Percentiles rank a stretch among this genome's conserved stretches.
These are phyloP conservation scores for Tolypocladium capitatum DNA, from an alignment of 2,329 filamentous ascomycete genomes.

Conservation along the genomic window DNA sequence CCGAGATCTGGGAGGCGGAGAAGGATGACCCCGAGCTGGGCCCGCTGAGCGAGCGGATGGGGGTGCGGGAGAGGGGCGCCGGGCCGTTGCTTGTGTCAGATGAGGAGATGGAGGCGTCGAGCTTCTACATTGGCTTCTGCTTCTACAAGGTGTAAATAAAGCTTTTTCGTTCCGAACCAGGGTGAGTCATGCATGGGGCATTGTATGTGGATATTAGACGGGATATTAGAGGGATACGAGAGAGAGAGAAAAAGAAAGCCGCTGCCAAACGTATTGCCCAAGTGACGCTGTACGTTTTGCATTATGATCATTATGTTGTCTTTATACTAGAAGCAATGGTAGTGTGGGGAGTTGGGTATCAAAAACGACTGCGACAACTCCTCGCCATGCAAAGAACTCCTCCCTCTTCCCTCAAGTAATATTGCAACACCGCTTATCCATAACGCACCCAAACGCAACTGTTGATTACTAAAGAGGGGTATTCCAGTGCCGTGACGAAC, in stretches of 20 bases:
- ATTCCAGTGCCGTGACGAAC: not conserved
- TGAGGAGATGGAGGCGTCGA: slow-evolving; percentile 85
- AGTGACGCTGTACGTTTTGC: not conserved
- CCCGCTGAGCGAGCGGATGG: slow-evolving; percentile 87
- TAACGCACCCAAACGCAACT: not conserved
- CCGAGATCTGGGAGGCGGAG: slow-evolving; percentile 84
- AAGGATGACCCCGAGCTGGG: slow-evolving; percentile 74
- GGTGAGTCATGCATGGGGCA: not conserved
- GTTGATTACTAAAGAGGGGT: slow-evolving; percentile 2
- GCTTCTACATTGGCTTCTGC: slow-evolving; percentile 88
- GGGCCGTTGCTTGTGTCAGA: slow-evolving; percentile 58
- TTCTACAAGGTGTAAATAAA: slow-evolving; percentile 99
- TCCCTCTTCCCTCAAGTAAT: not conserved
- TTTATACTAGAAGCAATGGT: not conserved
- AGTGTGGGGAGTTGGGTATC: slow-evolving; percentile 17
- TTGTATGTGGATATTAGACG: too few relatives aligned
- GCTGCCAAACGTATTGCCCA: not conserved
- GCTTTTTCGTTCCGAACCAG: too few relatives aligned
- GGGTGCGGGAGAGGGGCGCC: slow-evolving; percentile 60
- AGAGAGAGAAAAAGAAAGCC: too few relatives aligned
- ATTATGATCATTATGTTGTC: not conserved
- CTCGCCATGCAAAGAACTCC: slow-evolving; percentile 6
- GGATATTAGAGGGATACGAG: not conserved
- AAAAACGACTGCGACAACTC: slow-evolving; percentile 12
- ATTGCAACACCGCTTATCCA: not conserved